Conservation (phyloP, 305 asterid genomes). For the Euphrasia arctica region DNA sequence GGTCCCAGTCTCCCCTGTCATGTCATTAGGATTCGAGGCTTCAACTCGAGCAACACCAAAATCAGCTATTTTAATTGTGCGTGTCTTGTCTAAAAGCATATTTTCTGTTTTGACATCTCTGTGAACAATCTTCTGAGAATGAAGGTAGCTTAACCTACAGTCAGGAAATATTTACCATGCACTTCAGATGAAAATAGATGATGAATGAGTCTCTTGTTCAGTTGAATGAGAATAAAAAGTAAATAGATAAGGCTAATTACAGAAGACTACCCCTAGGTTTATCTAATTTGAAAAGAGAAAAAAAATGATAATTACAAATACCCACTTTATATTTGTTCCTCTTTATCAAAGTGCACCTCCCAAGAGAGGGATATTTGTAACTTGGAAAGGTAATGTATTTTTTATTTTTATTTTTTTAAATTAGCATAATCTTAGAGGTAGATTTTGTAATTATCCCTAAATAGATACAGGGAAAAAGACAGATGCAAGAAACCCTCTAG, state of each 20-base stretch:
- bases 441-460: neutral
- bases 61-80: constrained; percentile 76
- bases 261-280: neutral
- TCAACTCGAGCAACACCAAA: constrained; percentile 93
- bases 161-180: constrained; percentile 12
- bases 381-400: neutral
- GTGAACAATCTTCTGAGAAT: constrained; percentile 77
- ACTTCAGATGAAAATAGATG: neutral
- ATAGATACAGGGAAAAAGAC: neutral
- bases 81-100: constrained; percentile 61
- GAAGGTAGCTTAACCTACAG: constrained; percentile 73
- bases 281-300: neutral
- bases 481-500: constrained; percentile 57
- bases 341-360: neutral
- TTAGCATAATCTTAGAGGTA: neutral
- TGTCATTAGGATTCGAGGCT: constrained; percentile 86
- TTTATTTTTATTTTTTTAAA: neutral
- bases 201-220: neutral
- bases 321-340: neutral
- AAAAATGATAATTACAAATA: neutral
- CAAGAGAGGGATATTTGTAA: neutral
- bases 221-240: neutral
- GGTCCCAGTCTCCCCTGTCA: constrained; percentile 92
- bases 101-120: constrained; percentile 83
- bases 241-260: neutral